These are phyloP conservation scores for Calonectria montana DNA, from an alignment of 2,329 filamentous ascomycete species.

Conservation along the genomic window DNA sequence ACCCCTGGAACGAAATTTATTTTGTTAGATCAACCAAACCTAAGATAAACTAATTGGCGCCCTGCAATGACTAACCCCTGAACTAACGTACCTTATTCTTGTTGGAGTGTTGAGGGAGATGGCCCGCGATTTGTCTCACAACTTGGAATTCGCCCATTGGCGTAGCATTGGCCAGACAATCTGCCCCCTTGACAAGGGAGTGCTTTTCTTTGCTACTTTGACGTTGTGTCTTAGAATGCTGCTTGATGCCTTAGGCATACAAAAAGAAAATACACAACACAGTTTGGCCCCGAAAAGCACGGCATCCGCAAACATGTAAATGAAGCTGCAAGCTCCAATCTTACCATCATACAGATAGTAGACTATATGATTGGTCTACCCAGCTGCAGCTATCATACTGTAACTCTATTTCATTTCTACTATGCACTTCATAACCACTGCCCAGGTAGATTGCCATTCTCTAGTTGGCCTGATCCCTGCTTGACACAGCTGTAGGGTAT, in stretches of 20 bases:
- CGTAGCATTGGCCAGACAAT: background rate
- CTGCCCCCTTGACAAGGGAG: background rate
- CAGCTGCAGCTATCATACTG: too few relatives aligned
- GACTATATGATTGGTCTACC: too few relatives aligned
- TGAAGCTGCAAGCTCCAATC: too few relatives aligned
- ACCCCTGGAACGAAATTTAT: background rate
- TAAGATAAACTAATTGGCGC: background rate
- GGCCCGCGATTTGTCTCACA: background rate
- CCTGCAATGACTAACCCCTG: background rate
- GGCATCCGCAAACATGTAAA: too few relatives aligned
- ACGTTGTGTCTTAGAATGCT: background rate
- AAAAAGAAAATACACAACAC: background rate
- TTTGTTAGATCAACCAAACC: background rate
- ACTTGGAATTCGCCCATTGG: background rate
- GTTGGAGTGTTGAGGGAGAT: background rate
- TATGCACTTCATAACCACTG: too few relatives aligned
- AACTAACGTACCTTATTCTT: background rate
- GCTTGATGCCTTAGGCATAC: background rate
- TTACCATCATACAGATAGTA: too few relatives aligned
- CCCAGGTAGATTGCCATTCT: too few relatives aligned
- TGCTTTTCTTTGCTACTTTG: background rate
- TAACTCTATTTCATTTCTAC: too few relatives aligned
- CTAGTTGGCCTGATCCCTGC: too few relatives aligned
- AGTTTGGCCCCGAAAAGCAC: background rate
- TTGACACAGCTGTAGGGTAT: too few relatives aligned